These are phyloP conservation scores for Microdochium nivale DNA, from an alignment of 2,329 filamentous ascomycete species.

Conservation along the genomic window DNA sequence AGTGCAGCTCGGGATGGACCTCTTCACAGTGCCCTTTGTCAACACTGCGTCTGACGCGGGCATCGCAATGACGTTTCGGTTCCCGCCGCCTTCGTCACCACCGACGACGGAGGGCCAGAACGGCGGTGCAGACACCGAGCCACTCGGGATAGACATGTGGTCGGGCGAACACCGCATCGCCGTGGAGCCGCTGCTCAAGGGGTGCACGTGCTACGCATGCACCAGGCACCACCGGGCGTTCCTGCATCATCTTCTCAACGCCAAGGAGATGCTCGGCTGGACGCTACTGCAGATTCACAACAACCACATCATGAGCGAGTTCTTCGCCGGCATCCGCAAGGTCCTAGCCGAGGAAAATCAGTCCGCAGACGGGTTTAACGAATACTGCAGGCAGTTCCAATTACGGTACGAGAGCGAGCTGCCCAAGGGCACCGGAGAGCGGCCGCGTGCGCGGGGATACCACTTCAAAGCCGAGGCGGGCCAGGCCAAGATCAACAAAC, in stretches of 20 bases:
- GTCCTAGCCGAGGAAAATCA: conserved; percentile 53
- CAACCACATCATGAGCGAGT: conserved; percentile 59
- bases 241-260: conserved; percentile 75
- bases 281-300: conserved; percentile 90
- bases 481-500: conserved; percentile 58
- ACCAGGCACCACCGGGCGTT: conserved; percentile 77
- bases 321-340: conserved; percentile 63
- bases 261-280: conserved; percentile 97
- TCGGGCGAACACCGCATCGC: conserved; percentile 50
- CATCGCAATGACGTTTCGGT: conserved; percentile 72
- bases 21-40: conserved; percentile 72
- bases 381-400: conserved; percentile 31
- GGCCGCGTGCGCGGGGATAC: conserved; percentile 75
- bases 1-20: conserved; percentile 67
- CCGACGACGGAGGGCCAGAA: background rate
- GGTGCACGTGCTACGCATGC: conserved; percentile 79
- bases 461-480: conserved; percentile 65
- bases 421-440: conserved; percentile 65
- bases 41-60: conserved; percentile 71
- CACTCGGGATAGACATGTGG: conserved; percentile 78
- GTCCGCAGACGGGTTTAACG: conserved; percentile 47
- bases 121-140: conserved; percentile 13
- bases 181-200: conserved; percentile 49
- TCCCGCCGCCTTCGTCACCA: conserved; percentile 43
- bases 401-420: conserved; percentile 59